Conservation (phyloP, 495 filamentous ascomycete species). For the Chaetomium cochliodes region DNA sequence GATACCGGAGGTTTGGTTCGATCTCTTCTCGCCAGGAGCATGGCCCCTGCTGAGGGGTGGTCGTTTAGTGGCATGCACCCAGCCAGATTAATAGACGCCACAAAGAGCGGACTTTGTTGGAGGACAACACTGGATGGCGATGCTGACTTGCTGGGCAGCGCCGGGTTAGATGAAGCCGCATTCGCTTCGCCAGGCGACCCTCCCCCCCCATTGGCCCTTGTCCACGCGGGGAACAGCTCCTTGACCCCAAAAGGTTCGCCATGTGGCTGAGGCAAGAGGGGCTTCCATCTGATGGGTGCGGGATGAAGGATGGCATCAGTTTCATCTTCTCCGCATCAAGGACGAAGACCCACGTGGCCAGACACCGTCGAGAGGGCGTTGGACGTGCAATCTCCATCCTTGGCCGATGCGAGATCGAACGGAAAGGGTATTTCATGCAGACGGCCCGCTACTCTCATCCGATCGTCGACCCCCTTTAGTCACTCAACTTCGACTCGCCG, state of each 20-base stretch:
- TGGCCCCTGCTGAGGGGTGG: slow-evolving; percentile 9
- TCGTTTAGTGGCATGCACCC: slow-evolving; percentile 23
- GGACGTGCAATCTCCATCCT: slow-evolving; percentile 6
- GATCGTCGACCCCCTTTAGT: slow-evolving; percentile 11
- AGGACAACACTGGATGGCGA: background rate
- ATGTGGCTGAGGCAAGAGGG: slow-evolving; percentile 21
- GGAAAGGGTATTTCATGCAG: slow-evolving; percentile 17
- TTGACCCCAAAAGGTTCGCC: background rate
- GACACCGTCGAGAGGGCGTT: slow-evolving; percentile 2
- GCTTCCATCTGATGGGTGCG: slow-evolving; percentile 18
- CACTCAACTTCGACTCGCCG: background rate
- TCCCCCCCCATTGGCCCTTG: slow-evolving; percentile 23
- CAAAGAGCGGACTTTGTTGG: background rate
- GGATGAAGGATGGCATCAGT: background rate
- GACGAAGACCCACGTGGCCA: slow-evolving; percentile 23
- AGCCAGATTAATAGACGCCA: slow-evolving; percentile 6
- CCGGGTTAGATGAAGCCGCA: background rate
- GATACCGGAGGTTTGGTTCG: slow-evolving; percentile 16
- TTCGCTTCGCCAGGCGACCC: background rate
- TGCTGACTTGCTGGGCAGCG: background rate
- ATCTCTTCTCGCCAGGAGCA: slow-evolving; percentile 3
- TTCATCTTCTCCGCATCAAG: background rate
- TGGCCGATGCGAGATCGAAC: slow-evolving; percentile 14
- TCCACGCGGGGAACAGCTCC: slow-evolving; percentile 20
- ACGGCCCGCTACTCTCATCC: slow-evolving; percentile 18